Conservation (phyloP, 2,329 filamentous ascomycete species). For the Nigrospora oryzae region DNA sequence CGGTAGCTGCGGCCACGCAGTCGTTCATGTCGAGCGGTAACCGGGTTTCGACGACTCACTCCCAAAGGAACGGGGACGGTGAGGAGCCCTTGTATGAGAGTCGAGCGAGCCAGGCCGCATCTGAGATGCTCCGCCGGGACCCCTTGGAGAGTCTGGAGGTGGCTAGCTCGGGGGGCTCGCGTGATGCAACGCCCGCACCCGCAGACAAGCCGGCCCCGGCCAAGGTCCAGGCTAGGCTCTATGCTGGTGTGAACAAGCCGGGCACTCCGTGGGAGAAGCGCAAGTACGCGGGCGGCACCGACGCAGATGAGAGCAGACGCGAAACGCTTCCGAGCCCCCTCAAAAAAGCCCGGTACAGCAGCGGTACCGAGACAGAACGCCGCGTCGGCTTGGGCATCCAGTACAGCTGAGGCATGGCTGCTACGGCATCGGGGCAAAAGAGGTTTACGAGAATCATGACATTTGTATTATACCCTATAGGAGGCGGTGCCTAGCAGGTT, state of each 20-base stretch:
- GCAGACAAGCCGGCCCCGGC: conserved; percentile 30
- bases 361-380: conserved; percentile 25
- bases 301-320: conserved; percentile 19
- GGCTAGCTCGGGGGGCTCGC: conserved; percentile 30
- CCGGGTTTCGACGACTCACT: conserved; percentile 11
- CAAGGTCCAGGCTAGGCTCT: conserved; percentile 42
- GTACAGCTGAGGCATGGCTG: conserved; percentile 22
- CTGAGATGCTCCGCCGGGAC: conserved; percentile 61
- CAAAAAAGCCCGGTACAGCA: conserved; percentile 41
- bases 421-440: background rate
- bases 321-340: conserved; percentile 34
- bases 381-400: conserved; percentile 46
- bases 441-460: background rate
- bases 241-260: conserved; percentile 34
- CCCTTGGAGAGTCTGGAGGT: conserved; percentile 44
- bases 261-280: conserved; percentile 36
- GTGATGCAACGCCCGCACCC: conserved; percentile 37
- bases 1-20: conserved; percentile 39
- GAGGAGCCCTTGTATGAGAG: conserved; percentile 63
- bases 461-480: background rate
- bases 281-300: conserved; percentile 32
- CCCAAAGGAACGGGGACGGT: conserved; percentile 23
- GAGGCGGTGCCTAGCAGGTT: no score
- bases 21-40: conserved; percentile 23
- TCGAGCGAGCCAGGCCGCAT: conserved; percentile 70